phyloP scores from a whole-genome alignment of 345 rosid genomes.

The Populus alba region DNA sequence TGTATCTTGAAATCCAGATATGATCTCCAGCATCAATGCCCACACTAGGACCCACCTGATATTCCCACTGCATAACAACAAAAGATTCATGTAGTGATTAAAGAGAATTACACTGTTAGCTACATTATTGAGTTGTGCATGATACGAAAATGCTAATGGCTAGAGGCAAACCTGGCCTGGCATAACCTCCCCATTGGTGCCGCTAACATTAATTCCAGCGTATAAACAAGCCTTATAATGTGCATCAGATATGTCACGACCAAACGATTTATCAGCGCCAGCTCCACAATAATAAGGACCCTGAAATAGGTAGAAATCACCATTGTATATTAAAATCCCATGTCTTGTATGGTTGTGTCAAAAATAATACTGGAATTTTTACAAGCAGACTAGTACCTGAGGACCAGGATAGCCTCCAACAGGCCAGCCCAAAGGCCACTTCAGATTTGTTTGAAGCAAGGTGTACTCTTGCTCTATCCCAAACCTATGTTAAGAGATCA shows the following conservation, averaged over 20 bases:
- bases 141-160: not conserved
- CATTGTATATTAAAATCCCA: not conserved
- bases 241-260: conserved; percentile 97
- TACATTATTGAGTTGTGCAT: not conserved
- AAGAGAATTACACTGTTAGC: not conserved
- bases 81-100: not conserved
- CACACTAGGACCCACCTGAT: conserved; percentile 95
- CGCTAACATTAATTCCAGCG: conserved; percentile 92
- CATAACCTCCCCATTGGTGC: conserved; percentile 99
- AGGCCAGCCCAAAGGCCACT: conserved; percentile 99
- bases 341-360: not conserved
- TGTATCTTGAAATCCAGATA: conserved; percentile 92
- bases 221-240: conserved; percentile 96
- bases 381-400: conserved; percentile 50
- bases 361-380: not conserved
- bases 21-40: conserved; percentile 96
- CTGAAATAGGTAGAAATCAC: conserved; percentile 35
- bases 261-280: conserved; percentile 94
- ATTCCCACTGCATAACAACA: conserved; percentile 74
- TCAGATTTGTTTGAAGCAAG: conserved; percentile 73
- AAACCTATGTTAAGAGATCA: conserved; percentile 42
- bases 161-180: conserved; percentile 78
- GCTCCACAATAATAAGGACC: conserved; percentile 98
- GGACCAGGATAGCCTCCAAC: conserved; percentile 98
- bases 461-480: conserved; percentile 99